Base-by-base conservation (phyloP, 2,329 filamentous ascomycete genomes). In the Immersiporthe knoxdaviesiana region DNA sequence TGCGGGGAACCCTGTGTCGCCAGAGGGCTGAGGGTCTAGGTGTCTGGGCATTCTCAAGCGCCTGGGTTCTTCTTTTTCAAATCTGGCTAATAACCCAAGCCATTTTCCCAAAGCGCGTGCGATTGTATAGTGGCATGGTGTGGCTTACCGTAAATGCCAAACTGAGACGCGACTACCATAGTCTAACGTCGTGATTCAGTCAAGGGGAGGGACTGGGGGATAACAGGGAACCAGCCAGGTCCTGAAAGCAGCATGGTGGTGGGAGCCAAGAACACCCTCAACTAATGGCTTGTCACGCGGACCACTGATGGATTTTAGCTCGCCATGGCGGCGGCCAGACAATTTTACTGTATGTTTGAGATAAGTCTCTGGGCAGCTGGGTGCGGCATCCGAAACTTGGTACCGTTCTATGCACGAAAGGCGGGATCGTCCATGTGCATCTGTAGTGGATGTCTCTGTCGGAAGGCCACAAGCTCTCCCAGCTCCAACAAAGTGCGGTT, bases 1-100 rank as follows among this genome's bases (percentile, higher is more conserved):
- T n/a, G 59, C 37, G 59, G 59, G 59, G 59, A 61, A 44, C 59
- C 59, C 37, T 61, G 59, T 35, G 21, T 12, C 37, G 32, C 30
- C n/a, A 37, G 16, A 12, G 18, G n/a, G n/a, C n/a, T n/a, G n/a
- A n/a, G n/a, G n/a, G 18, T 21, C 32, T 59, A n/a, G 56, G 8
- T n/a, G 44, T 11, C 44, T 47, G 44, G 44, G 44, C 44, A 47
- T 47, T n/a, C 8, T 11, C 6, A 6, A 47, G 44, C 21, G n/a
- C 41, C 41, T 47, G 41, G 7, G 2, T 18, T 21, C 18, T 47
- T 18, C 16, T 21, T 16, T 21, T 7, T 21, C 16, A 16, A 16
- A 5, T 16, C 12, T 8, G 50, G 11, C n/a, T 52, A 27, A 27
- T 8, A 47, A 7, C 16, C 18, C 16, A 21, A n/a, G 41, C 24